phyloP scores from a whole-genome alignment of 768 basidiomycete genomes.

The Wakefieldia striispora region DNA sequence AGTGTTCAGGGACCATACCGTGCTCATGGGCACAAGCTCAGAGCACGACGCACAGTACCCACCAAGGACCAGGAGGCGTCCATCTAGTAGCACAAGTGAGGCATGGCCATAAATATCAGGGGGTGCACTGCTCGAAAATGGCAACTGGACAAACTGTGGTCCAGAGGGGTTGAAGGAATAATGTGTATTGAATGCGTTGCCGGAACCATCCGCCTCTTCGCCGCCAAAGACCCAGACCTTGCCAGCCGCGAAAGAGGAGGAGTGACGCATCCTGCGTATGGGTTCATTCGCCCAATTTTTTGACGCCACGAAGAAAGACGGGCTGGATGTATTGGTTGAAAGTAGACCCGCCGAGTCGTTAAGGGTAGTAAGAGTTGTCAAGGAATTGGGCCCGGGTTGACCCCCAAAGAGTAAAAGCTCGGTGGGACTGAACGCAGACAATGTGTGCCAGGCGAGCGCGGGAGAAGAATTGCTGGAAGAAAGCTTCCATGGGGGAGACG shows the following conservation, averaged over 20 bases:
- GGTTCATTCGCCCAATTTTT: constrained; percentile 65
- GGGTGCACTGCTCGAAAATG: constrained; percentile 51
- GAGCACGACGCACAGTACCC: constrained; percentile 55
- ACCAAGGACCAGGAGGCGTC: constrained; percentile 70
- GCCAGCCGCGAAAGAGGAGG: constrained; percentile 51
- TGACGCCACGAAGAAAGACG: constrained; percentile 48
- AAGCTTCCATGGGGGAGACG: constrained; percentile 68
- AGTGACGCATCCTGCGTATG: constrained; percentile 73
- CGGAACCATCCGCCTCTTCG: constrained; percentile 77
- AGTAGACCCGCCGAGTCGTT: constrained; percentile 67
- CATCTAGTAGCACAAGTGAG: constrained; percentile 66
- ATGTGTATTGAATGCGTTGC: constrained; percentile 56
- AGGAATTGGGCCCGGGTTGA: constrained; percentile 58
- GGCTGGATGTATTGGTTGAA: constrained; percentile 38
- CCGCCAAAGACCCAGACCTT: constrained; percentile 76
- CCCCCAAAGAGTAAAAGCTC: constrained; percentile 73
- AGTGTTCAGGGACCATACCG: constrained; percentile 64
- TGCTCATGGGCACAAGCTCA: constrained; percentile 52
- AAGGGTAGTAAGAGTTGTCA: constrained; percentile 45
- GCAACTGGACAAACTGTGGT: constrained; percentile 54
- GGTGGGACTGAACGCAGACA: constrained; percentile 61
- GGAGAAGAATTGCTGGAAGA: constrained; percentile 52
- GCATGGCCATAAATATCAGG: constrained; percentile 71
- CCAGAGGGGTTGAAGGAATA: constrained; percentile 56
- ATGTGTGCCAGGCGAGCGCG: constrained; percentile 73